Conservation (phyloP, 192 early-diverging fungal species). For the Powellomyces hirtus region DNA sequence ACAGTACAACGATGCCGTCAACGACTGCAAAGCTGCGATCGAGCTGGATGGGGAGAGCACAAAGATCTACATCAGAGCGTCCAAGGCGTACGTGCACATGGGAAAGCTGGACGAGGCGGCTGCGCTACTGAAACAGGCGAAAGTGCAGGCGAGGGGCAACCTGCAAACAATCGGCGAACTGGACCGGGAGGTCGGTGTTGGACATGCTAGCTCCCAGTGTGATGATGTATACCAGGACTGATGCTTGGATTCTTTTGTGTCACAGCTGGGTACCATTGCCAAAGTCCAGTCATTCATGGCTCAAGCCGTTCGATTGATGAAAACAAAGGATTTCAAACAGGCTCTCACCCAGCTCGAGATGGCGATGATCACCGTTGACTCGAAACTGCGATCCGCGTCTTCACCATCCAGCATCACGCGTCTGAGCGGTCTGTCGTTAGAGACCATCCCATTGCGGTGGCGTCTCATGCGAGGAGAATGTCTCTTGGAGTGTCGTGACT, state of each 20-base stretch:
- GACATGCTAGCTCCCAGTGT: neutral
- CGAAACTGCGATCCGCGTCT: constrained; percentile 18
- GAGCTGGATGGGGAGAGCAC: constrained; percentile 56
- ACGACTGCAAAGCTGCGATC: constrained; percentile 63
- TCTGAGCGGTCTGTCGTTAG: constrained; percentile 28
- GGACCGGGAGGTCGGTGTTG: constrained; percentile 6
- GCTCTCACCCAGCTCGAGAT: constrained; percentile 36
- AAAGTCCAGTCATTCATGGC: constrained; percentile 19
- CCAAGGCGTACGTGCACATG: constrained; percentile 70
- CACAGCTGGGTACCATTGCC: constrained; percentile 13
- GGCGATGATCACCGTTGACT: constrained; percentile 44
- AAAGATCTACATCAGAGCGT: constrained; percentile 68
- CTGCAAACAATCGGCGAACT: neutral
- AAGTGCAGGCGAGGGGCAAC: constrained; percentile 31
- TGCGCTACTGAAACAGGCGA: constrained; percentile 7
- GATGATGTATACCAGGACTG: neutral
- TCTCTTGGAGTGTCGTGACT: constrained; percentile 59
- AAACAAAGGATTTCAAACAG: constrained; percentile 9
- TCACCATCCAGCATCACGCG: neutral
- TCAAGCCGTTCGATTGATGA: constrained; percentile 9
- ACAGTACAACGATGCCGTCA: constrained; percentile 55
- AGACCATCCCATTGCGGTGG: constrained; percentile 52
- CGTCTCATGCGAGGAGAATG: constrained; percentile 62
- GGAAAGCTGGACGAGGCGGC: constrained; percentile 66
- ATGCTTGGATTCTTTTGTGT: neutral